These are phyloP conservation scores for Colletotrichum chrysophilum DNA, from an alignment of 2,329 filamentous ascomycete genomes.

Conservation along the genomic window DNA sequence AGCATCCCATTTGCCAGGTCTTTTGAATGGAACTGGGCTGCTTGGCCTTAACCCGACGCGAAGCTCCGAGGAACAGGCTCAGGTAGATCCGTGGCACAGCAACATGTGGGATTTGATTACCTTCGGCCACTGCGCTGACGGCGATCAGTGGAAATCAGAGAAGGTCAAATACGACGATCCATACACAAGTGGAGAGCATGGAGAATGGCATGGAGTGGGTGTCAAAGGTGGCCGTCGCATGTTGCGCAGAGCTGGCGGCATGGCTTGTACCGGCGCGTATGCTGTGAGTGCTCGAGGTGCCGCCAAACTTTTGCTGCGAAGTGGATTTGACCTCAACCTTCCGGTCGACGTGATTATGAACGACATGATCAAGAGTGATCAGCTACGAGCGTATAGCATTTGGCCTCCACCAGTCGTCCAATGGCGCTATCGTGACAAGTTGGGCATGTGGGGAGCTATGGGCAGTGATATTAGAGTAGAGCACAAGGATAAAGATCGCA, in stretches of 20 bases:
- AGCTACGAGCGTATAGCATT: slow-evolving; percentile 28
- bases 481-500: slow-evolving; percentile 13
- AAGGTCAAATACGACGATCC: background rate
- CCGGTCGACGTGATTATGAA: slow-evolving; percentile 31
- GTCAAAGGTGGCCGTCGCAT: slow-evolving; percentile 27
- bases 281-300: slow-evolving; percentile 31
- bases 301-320: slow-evolving; percentile 29
- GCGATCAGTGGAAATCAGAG: slow-evolving; percentile 4
- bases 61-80: background rate
- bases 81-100: slow-evolving; percentile 26
- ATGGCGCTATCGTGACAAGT: slow-evolving; percentile 26
- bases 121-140: slow-evolving; percentile 28
- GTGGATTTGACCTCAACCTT: slow-evolving; percentile 27
- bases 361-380: slow-evolving; percentile 22
- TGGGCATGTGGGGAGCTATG: slow-evolving; percentile 27
- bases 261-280: slow-evolving; percentile 31
- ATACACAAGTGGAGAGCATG: background rate
- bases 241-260: slow-evolving; percentile 25
- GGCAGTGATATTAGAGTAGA: slow-evolving; percentile 28
- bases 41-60: background rate
- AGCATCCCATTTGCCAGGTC: background rate
- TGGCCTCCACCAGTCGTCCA: slow-evolving; percentile 29
- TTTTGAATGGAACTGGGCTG: background rate
- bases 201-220: slow-evolving; percentile 21
- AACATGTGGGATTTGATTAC: slow-evolving; percentile 28